Conservation (phyloP, 129 eudicot genomes). For the Heracleum sosnowskyi region DNA sequence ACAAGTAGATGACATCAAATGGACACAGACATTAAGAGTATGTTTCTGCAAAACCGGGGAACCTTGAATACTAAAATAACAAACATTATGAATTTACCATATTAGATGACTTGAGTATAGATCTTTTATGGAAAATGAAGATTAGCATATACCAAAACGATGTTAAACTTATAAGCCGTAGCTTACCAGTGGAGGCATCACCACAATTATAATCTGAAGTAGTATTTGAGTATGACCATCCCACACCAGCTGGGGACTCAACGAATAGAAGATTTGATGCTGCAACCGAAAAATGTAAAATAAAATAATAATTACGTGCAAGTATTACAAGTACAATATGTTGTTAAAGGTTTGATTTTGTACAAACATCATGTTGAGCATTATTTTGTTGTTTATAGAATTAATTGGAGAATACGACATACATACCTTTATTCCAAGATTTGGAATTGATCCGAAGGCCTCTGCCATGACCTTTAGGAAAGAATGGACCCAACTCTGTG, state of each 20-base stretch:
- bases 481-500: conserved; percentile 94
- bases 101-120: neutral
- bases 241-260: conserved; percentile 98
- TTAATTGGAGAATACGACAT: neutral
- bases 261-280: conserved; percentile 87
- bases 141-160: neutral
- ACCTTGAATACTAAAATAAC: neutral
- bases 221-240: conserved; percentile 96
- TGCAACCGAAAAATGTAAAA: conserved; percentile 11
- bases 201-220: conserved; percentile 75
- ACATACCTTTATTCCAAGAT: conserved; percentile 89
- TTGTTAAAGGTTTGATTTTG: neutral
- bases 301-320: neutral
- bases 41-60: neutral
- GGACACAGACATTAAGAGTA: neutral
- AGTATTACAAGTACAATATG: neutral
- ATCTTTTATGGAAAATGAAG: neutral
- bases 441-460: conserved; percentile 62
- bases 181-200: conserved; percentile 68
- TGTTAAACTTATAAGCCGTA: neutral
- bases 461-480: conserved; percentile 80
- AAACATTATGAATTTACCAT: neutral
- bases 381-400: neutral
- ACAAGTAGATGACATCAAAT: neutral
- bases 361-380: neutral